A percentile compares a stretch with the other conserved stretches of the same genome.
Evolutionary conservation across 495 filamentous ascomycete species (phyloP).

Genomic region (Lentithecium fluviatile): DNA sequence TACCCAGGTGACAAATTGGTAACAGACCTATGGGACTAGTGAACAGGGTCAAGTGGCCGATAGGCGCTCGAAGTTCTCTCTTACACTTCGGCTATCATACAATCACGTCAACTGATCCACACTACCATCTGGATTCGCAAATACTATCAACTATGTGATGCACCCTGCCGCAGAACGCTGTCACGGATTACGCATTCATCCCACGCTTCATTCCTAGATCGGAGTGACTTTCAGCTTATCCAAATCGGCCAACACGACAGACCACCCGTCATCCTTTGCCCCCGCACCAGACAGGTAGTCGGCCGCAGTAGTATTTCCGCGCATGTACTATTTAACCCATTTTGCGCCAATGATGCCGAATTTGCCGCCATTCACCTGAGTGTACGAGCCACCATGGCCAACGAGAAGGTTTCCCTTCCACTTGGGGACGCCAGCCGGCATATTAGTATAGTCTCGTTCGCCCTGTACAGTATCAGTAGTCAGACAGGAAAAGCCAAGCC

Average conservation of each 20-base stretch:
- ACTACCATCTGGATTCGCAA: too few species aligned
- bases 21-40: too few species aligned
- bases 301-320: slow-evolving; percentile 4
- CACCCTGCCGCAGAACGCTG: too few species aligned
- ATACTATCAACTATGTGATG: too few species aligned
- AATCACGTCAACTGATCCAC: too few species aligned
- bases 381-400: slow-evolving; percentile 39
- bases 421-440: slow-evolving; percentile 35
- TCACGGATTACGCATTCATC: too few species aligned
- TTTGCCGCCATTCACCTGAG: slow-evolving; percentile 37
- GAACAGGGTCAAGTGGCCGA: too few species aligned
- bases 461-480: slow-evolving; percentile 25
- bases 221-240: slow-evolving; percentile 7
- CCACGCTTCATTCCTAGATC: too few species aligned
- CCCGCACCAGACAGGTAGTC: slow-evolving; percentile 15
- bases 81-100: too few species aligned
- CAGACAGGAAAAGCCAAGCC: not conserved
- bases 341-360: slow-evolving; percentile 34
- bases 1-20: too few species aligned
- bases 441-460: slow-evolving; percentile 37
- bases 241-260: slow-evolving; percentile 17
- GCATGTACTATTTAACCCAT: slow-evolving; percentile 36
- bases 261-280: slow-evolving; percentile 27
- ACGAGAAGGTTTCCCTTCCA: slow-evolving; percentile 45
- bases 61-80: too few species aligned